Conservation (phyloP, 1,284 basidiomycete species). For the Amylostereum areolatum region DNA sequence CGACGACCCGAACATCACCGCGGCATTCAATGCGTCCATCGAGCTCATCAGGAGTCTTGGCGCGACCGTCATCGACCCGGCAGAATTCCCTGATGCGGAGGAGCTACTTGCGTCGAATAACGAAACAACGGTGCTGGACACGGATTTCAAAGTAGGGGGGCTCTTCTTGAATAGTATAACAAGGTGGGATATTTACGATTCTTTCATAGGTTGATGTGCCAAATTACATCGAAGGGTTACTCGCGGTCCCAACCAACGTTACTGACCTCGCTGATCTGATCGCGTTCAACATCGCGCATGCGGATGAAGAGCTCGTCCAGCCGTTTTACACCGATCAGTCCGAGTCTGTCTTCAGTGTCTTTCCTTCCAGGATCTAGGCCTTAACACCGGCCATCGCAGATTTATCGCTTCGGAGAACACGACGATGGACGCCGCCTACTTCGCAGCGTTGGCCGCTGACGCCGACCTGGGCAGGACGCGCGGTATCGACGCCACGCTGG, state of each 20-base stretch:
- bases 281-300: slow-evolving; percentile 35
- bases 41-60: slow-evolving; percentile 30
- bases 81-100: slow-evolving; percentile 30
- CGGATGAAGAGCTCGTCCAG: slow-evolving; percentile 31
- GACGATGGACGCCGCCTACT: slow-evolving; percentile 30
- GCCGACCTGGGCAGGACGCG: slow-evolving; percentile 30
- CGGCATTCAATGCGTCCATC: slow-evolving; percentile 32
- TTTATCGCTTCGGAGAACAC: slow-evolving; percentile 32
- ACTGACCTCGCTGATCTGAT: slow-evolving; percentile 34
- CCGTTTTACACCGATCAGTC: slow-evolving; percentile 36
- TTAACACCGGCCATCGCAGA: slow-evolving; percentile 16
- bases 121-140: slow-evolving; percentile 28
- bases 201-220: slow-evolving; percentile 26
- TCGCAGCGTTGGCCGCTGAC: slow-evolving; percentile 29
- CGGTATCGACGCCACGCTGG: slow-evolving; percentile 41
- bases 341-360: slow-evolving; percentile 19
- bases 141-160: slow-evolving; percentile 39
- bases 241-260: slow-evolving; percentile 30
- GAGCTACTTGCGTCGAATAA: slow-evolving; percentile 24
- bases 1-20: slow-evolving; percentile 18
- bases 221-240: slow-evolving; percentile 25
- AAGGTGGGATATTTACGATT: background rate
- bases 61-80: slow-evolving; percentile 36
- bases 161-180: too few species aligned
- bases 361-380: background rate